Conservation (phyloP, 2,329 filamentous ascomycete species). For the Raffaelea albimanens region DNA sequence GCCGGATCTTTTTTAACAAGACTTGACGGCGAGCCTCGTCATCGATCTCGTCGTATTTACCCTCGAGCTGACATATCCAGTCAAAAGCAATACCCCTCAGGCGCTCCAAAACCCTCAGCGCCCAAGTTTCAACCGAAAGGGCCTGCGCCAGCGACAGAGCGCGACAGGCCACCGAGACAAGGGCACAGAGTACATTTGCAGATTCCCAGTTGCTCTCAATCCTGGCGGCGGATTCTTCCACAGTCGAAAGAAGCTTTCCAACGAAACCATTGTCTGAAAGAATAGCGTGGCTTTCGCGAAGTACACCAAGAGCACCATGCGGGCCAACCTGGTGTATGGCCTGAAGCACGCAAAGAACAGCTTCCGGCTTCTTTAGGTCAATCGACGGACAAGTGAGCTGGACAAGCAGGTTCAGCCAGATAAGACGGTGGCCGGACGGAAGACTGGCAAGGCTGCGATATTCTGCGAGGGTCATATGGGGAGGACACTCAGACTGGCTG, state of each 20-base stretch:
- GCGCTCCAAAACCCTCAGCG: not conserved
- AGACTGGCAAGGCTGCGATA: constrained; percentile 42
- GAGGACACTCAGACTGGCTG: constrained; percentile 35
- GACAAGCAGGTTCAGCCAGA: constrained; percentile 46
- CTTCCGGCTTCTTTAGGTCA: constrained; percentile 40
- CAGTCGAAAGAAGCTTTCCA: constrained; percentile 18
- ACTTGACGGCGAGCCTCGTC: constrained; percentile 18
- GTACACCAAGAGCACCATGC: constrained; percentile 1
- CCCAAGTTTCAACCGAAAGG: not conserved
- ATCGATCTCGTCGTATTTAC: not conserved
- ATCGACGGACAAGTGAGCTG: constrained; percentile 39
- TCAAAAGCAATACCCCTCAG: not conserved
- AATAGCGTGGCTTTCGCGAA: constrained; percentile 25
- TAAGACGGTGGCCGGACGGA: constrained; percentile 34
- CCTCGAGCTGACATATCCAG: not conserved
- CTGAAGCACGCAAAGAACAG: constrained; percentile 38
- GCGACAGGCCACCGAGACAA: constrained; percentile 30
- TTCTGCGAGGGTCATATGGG: constrained; percentile 39
- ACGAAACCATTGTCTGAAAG: constrained; percentile 25
- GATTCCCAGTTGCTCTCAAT: constrained; percentile 44
- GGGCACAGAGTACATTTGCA: constrained; percentile 26
- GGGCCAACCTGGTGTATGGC: constrained; percentile 37
- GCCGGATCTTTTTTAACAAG: constrained; percentile 19
- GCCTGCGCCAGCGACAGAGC: constrained; percentile 29
- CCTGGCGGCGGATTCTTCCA: constrained; percentile 21